A percentile compares a stretch with the other conserved stretches of the same genome.
Evolutionary conservation across 495 filamentous ascomycete species (phyloP).

Genomic region (Trichoderma gamsii): DNA sequence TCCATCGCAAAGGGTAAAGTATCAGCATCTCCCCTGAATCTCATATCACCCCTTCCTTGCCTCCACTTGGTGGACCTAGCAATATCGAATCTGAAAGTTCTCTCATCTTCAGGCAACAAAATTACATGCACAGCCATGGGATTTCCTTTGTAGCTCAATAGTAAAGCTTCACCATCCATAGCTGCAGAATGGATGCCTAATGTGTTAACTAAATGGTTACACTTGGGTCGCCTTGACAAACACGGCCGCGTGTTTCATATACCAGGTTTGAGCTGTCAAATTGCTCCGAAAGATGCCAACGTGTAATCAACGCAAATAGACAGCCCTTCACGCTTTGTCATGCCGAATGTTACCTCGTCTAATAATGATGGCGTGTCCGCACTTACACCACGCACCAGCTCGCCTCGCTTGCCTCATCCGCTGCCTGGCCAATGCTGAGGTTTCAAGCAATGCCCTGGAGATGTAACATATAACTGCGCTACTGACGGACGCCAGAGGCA

Average conservation of each 20-base stretch:
- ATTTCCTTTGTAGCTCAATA: no score
- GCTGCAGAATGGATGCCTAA: no score
- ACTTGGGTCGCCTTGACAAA: neutral
- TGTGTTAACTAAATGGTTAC: neutral
- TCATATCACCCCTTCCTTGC: no score
- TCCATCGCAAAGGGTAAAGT: no score
- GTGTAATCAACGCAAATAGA: neutral
- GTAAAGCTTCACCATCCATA: no score
- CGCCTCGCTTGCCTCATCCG: slow-evolving; percentile 9
- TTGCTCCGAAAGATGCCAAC: neutral
- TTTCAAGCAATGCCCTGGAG: neutral
- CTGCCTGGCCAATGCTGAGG: neutral
- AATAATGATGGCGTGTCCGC: slow-evolving; percentile 6
- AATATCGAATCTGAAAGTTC: no score
- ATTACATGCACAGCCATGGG: no score
- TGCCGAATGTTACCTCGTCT: neutral
- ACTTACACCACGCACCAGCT: neutral
- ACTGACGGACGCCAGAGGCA: neutral
- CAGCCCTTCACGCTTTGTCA: neutral
- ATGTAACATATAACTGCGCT: neutral
- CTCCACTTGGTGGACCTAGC: no score
- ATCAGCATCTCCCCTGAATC: no score
- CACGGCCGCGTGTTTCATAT: neutral
- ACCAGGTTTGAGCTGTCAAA: neutral
- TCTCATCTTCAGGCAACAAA: no score